Base-by-base conservation (phyloP, 139 green algal species). In the Chlamydomonas incerta region DNA sequence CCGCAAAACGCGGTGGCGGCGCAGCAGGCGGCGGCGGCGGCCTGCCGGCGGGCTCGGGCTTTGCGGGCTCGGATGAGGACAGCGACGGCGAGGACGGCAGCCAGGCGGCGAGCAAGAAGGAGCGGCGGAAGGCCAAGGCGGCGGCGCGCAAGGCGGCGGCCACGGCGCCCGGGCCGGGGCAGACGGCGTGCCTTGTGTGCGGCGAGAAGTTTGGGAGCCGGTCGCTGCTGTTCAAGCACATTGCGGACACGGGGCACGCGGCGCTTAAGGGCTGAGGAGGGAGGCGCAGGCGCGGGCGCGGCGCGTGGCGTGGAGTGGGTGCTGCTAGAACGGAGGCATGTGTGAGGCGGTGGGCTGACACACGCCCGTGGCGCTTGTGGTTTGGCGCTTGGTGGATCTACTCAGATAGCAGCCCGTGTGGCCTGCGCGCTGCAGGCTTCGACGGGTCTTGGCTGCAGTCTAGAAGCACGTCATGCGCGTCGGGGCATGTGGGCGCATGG, bases 221-320 rank as follows among this genome's bases (percentile, higher is more conserved):
- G 20, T 93, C 85, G 35, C 81, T 96, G 86, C 87, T 97, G 66
- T 97, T 97, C 84, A 92, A 95, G 60, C 94, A 97, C 79, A 93
- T 95, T 18, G 29, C 76, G 18, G 57, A 74, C 23, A 94, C 88
- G 18, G 93, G 93, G 26, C 94, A 96, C 62, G 92, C 93, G 14
- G 85, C 81, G 20, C 82, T 91, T 1, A 94, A 90, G 69, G 52
- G 80, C 5, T 86, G 37, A 69, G 28, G 50, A 26, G 55, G 55
- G 55, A 24, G 55, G 11, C 55, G 3, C 18, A 60, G 55, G 50
- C 50, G 50, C 10, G 50, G 50, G 14, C 50, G 50, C 10, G 50
- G n/a, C n/a, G n/a, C n/a, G n/a, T n/a, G n/a, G n/a, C n/a, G n/a
- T n/a, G n/a, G n/a, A n/a, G n/a, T n/a, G n/a, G n/a, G n/a, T n/a